A percentile compares a stretch with the other conserved stretches of the same genome.
These are phyloP conservation scores for Claviceps pusilla DNA, from an alignment of 2,329 filamentous ascomycete genomes.

Conservation along the genomic window DNA sequence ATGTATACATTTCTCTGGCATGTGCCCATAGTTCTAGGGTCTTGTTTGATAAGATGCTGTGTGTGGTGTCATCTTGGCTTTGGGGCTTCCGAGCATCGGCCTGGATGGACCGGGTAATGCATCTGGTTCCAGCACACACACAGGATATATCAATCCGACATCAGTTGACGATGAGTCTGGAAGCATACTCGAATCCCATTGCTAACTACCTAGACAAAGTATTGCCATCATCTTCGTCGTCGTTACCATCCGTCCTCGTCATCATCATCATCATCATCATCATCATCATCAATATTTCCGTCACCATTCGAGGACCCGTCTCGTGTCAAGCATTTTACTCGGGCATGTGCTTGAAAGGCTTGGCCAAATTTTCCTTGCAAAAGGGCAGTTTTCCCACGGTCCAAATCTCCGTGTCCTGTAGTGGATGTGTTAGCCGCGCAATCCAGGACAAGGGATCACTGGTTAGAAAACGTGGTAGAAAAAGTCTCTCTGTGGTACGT, in stretches of 20 bases:
- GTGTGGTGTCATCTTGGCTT: background rate
- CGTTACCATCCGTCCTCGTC: too few relatives aligned
- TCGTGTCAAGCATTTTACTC: conserved; percentile 22
- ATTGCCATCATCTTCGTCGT: too few relatives aligned
- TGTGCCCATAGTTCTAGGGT: background rate
- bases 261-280: background rate
- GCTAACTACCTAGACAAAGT: background rate
- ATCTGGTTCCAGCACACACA: too few relatives aligned
- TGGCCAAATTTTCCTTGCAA: conserved; percentile 49
- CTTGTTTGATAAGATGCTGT: background rate
- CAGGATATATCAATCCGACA: background rate
- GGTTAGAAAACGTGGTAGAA: background rate
- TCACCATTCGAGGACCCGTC: background rate
- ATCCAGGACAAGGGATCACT: too few relatives aligned
- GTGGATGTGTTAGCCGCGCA: background rate
- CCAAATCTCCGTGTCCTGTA: conserved; percentile 55
- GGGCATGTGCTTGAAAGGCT: conserved; percentile 51
- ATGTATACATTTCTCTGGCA: too few relatives aligned
- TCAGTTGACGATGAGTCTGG: background rate
- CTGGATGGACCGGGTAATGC: too few relatives aligned
- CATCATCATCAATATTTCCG: background rate
- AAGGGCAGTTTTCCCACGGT: conserved; percentile 54
- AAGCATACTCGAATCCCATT: background rate
- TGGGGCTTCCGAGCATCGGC: too few relatives aligned
- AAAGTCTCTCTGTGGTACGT: conserved; percentile 12